phyloP scores from a whole-genome alignment of 2,329 filamentous ascomycete species.

The Claviceps capensis region DNA sequence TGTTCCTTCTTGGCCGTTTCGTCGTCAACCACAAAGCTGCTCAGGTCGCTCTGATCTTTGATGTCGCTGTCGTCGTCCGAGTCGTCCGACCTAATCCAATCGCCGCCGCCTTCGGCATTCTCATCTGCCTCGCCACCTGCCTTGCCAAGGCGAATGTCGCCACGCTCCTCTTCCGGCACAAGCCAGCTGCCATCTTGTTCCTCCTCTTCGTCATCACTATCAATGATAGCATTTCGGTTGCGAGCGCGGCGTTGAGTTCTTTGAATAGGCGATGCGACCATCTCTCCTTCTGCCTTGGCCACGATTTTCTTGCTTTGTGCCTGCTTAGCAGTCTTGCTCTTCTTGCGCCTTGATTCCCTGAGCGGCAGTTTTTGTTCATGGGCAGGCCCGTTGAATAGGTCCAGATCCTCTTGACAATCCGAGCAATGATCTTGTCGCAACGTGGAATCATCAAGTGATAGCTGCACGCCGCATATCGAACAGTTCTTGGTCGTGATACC shows the following conservation, averaged over 20 bases:
- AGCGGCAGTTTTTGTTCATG: conserved; percentile 23
- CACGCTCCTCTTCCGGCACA: conserved; percentile 53
- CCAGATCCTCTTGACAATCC: conserved; percentile 63
- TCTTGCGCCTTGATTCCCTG: conserved; percentile 21
- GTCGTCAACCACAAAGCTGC: conserved; percentile 42
- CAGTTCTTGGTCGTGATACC: conserved; percentile 67
- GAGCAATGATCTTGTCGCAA: conserved; percentile 42
- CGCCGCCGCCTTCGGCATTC: conserved; percentile 74
- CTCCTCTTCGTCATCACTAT: conserved; percentile 57
- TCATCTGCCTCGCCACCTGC: conserved; percentile 80
- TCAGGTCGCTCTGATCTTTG: conserved; percentile 31
- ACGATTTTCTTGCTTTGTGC: conserved; percentile 21
- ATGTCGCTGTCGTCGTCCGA: conserved; percentile 41
- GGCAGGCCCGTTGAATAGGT: conserved; percentile 40
- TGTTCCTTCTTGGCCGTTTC: conserved; percentile 24
- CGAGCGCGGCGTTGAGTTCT: conserved; percentile 21
- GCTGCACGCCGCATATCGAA: conserved; percentile 63
- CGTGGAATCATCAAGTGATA: conserved; percentile 36
- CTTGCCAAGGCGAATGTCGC: conserved; percentile 49
- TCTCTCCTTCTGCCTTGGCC: conserved; percentile 6
- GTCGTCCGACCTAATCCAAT: conserved; percentile 62
- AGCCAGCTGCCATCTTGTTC: conserved; percentile 71
- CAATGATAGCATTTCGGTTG: conserved; percentile 43
- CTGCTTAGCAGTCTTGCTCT: conserved; percentile 12
- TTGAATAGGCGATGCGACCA: conserved; percentile 11